Base-by-base conservation (phyloP, 257 asterid genomes). In the Solanum chiquidenum region DNA sequence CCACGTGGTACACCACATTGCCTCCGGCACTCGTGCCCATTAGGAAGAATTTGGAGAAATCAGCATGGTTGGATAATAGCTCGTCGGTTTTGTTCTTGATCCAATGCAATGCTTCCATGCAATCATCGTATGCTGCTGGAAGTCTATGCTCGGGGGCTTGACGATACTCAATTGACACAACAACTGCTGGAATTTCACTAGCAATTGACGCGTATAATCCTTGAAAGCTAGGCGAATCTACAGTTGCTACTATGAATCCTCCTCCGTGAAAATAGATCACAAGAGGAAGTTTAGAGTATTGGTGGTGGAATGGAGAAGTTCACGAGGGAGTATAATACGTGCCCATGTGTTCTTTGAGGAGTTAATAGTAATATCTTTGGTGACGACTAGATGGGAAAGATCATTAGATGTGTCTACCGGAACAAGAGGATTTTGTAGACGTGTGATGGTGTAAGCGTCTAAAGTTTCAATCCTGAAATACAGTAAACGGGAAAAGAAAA, bases 81-180 rank as follows among this genome's bases (percentile, higher is more conserved):
- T 87, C 88, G n/a, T 90, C 91, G 8, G 64, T 37, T 38, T 16
- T 16, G 33, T 42, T n/a, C 72, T 83, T 86, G 73, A 84, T 87
- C 90, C 89, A 91, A 10, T 83, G 34, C 88, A 89, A 44, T 40
- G 83, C 87, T 74, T 82, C 89, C 82, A 86, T 9, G 21, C 88
- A 88, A 27, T 91, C 92, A 1, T 89, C 88, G 6, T 84, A 91
- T 5, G 92, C 92, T 25, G 90, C 91, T 2, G 92, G 92, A 27
- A 91, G 86, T 68, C 90, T 87, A 33, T 91, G 85, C 49, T 90
- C 92, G 3, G 91, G 91, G 13, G 90, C 92, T 9, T 74, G 87
- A 27, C 91, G 88, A 34, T 91, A 86, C 79, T 86, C 91, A 10
- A 91, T 74, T 1, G 93, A 87, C 12, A 88, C 86, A 3, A 89